Evolutionary conservation across 148 eudicot genomes (phyloP), one percentile per base, ranked within the genome.

Genomic region (Oxyria digyna): DNA sequence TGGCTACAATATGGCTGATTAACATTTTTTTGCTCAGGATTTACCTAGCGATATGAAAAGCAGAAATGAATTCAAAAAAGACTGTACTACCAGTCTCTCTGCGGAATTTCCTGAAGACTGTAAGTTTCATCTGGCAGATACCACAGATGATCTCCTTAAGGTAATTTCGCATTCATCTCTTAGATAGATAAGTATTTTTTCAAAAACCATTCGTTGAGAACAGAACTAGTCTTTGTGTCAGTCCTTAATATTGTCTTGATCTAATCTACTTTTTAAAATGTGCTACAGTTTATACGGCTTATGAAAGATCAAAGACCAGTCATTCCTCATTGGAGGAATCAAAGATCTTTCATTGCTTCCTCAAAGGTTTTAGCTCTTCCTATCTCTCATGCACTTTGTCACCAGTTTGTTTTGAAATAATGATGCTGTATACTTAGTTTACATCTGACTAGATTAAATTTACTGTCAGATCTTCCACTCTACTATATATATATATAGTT

Each of bases 141-240:
- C 86, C 31, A 87, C 84, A 74, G 99, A 91, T 75, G 97, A 94
- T 66, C 75, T 94, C 67, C 96, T 87, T 72, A 88, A 94, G 93
- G 99, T 94, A 81, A 59, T 31, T 62, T 63, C 6, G 33, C 62
- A 7, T 6, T 18, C 31, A 11, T 70, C 35, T 46, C 26, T 21
- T 14, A 23, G 13, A 69, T 6, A 17, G 37, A 33, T 33, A 23
- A 8, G 37, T 64, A n/a, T 45, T 15, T 6, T 20, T 64, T 35
- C 42, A 33, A 42, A 21, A 64, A 18, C 33, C 4, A 38, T 27
- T 26, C 11, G 63, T 26, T 55, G 63, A 55, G 63, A 55, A 55
- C 23, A 55, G 17, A 27, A 27, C 23, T 12, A n/a, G 63, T 21
- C 8, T 49, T 55, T 13, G 8, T 57, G 35, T 1, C 20, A 59